A percentile compares a stretch with the other conserved stretches of the same genome.
These are phyloP conservation scores for Pharus latifolius DNA, from an alignment of 176 grass and related monocot genomes.

Conservation along the genomic window DNA sequence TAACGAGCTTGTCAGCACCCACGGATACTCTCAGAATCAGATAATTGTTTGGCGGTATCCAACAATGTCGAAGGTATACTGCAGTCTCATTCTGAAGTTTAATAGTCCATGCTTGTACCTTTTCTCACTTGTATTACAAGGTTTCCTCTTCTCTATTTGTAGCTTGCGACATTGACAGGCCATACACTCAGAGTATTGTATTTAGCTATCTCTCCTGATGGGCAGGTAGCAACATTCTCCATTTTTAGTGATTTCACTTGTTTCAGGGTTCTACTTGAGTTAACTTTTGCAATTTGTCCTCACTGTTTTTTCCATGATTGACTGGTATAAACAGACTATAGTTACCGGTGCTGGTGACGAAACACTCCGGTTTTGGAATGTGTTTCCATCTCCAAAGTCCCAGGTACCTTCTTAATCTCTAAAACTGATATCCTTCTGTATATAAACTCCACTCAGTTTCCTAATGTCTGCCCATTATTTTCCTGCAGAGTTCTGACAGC, in stretches of 20 bases:
- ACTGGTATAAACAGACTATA: constrained; percentile 74
- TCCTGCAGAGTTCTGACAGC: constrained; percentile 61
- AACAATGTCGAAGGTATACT: constrained; percentile 86
- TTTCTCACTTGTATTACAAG: neutral
- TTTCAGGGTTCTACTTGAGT: neutral
- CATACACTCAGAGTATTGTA: constrained; percentile 90
- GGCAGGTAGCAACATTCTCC: constrained; percentile 58
- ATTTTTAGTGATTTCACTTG: neutral
- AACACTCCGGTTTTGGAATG: constrained; percentile 96
- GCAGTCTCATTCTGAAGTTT: neutral
- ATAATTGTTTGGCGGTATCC: constrained; percentile 99
- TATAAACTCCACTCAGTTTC: neutral
- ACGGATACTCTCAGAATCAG: constrained; percentile 95
- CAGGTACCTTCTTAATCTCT: constrained; percentile 36
- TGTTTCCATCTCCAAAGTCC: constrained; percentile 95
- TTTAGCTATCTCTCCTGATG: constrained; percentile 92
- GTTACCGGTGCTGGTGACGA: constrained; percentile 97
- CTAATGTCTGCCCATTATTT: neutral
- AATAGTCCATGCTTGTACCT: neutral
- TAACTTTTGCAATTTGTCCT: neutral
- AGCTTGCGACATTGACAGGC: constrained; percentile 87
- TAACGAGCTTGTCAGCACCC: constrained; percentile 96
- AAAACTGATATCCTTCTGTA: neutral
- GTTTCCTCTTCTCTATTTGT: constrained; percentile 8
- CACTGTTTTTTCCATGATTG: neutral